Base-by-base conservation (phyloP, 2,329 filamentous ascomycete species). In the Calonectria ilicicola region DNA sequence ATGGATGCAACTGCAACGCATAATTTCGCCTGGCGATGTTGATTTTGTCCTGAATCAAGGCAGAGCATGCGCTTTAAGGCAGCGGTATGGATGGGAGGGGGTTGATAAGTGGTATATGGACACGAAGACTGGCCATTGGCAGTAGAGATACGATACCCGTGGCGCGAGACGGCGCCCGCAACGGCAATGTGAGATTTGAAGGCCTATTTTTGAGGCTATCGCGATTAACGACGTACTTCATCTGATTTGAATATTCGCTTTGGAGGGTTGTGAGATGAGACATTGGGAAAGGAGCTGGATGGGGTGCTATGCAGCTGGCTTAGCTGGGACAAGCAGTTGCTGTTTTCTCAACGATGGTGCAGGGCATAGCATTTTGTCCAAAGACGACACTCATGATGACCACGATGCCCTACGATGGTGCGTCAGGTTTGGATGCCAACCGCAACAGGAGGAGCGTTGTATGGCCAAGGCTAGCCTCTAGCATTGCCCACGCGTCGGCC, bases 141-240 rank as follows among this genome's bases (percentile, higher is more conserved):
- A 65, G 49, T 72, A 76, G 42, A 73, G 42, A 74, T 64, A 78
- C 76, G 78, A 80, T 80, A 78, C 75, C 78, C 78, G 65, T 79
- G 77, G 75, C 51, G 60, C 49, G 67, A 62, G 40, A 21, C 14
- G 15, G 60, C 35, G 67, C 72, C 73, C 58, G 60, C 46, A 78
- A 65, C 70, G 58, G 73, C 73, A 49, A 65, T 53, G 62, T 49
- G 47, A 32, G 23, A 53, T 70, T 69, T 67, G 29, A 42, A 51
- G 9, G 10, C 15, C 23, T 35, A 14, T 38, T 68, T 51, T 38
- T 42, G 53, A 51, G 53, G 53, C 29, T 38, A 67, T 68, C 47
- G 44, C 53, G 60, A 42, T 66, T 35, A 47, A 51, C 49, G 21
- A 44, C 40, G 42, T 64, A 38, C 46, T 69, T 71, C 44, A 42